A percentile compares a stretch with the other conserved stretches of the same genome.
These are phyloP conservation scores for Neckera pumila DNA, from an alignment of 225 moss, liverwort and hornwort genomes.

Conservation along the genomic window DNA sequence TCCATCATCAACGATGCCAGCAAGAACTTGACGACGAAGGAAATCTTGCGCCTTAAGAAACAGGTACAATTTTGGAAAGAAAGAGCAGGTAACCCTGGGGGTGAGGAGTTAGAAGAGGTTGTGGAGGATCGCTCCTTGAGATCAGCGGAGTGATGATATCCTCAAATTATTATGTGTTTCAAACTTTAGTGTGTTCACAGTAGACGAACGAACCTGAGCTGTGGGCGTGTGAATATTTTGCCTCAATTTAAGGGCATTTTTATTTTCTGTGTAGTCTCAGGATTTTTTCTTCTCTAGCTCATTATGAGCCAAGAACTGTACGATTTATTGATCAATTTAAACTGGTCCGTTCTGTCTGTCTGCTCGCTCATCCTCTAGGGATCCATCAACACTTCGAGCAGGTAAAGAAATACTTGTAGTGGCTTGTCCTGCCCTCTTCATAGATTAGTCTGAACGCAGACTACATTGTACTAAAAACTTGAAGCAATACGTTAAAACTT, in stretches of 20 bases:
- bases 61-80: slow-evolving; percentile 86
- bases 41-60: slow-evolving; percentile 79
- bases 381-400: background rate
- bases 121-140: slow-evolving; percentile 46
- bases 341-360: background rate
- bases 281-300: slow-evolving; percentile 3
- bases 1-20: slow-evolving; percentile 87
- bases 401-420: background rate
- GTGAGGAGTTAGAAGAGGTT: slow-evolving; percentile 72
- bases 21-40: slow-evolving; percentile 85
- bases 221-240: slow-evolving; percentile 26
- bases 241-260: slow-evolving; percentile 15
- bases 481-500: background rate
- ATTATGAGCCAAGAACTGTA: slow-evolving; percentile 17
- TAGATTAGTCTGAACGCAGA: slow-evolving; percentile 24
- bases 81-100: slow-evolving; percentile 66
- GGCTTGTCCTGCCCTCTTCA: slow-evolving; percentile 1
- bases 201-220: background rate
- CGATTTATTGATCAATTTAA: slow-evolving; percentile 27
- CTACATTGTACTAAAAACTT: slow-evolving; percentile 25
- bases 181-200: slow-evolving; percentile 12
- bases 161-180: background rate
- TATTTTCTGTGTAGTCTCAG: slow-evolving; percentile 6
- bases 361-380: background rate
- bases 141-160: slow-evolving; percentile 29